Evolutionary conservation across 2,329 filamentous ascomycete species (phyloP).

Genomic region (Graphiopsis chlorocephala): DNA sequence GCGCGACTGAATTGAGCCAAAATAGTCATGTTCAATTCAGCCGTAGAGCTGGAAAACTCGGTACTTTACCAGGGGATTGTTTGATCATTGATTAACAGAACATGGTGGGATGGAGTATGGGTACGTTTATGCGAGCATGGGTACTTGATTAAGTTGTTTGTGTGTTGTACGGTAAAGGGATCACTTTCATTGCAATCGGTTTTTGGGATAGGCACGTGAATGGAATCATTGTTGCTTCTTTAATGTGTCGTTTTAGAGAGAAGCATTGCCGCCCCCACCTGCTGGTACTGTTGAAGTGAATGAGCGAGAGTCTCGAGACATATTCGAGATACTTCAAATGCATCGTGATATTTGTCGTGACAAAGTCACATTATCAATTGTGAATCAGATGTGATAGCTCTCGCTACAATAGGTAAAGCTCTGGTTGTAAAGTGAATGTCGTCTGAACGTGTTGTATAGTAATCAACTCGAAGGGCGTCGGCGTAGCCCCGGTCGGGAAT

Average conservation of each 20-base stretch:
- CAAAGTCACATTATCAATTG: background rate
- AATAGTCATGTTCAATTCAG: background rate
- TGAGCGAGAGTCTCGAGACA: too few species aligned
- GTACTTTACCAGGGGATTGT: background rate
- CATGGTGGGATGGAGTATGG: background rate
- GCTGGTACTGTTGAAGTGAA: background rate
- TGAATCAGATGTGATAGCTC: too few species aligned
- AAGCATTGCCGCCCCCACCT: background rate
- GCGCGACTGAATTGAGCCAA: background rate
- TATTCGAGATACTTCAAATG: background rate
- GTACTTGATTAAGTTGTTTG: background rate
- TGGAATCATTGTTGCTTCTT: background rate
- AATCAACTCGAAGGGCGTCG: background rate
- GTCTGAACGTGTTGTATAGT: background rate
- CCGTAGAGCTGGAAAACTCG: background rate
- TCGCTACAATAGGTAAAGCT: too few species aligned
- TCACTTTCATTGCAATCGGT: background rate
- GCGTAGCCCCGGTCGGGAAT: background rate
- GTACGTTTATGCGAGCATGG: background rate
- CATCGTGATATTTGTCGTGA: background rate
- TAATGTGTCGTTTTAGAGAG: background rate
- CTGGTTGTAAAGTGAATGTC: background rate
- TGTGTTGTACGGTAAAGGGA: background rate
- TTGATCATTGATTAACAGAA: background rate
- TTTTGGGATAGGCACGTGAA: background rate